A percentile compares a stretch with the other conserved stretches of the same genome.
Evolutionary conservation across 2,329 filamentous ascomycete genomes (phyloP).

Genomic region (Fusarium oligoseptatum): DNA sequence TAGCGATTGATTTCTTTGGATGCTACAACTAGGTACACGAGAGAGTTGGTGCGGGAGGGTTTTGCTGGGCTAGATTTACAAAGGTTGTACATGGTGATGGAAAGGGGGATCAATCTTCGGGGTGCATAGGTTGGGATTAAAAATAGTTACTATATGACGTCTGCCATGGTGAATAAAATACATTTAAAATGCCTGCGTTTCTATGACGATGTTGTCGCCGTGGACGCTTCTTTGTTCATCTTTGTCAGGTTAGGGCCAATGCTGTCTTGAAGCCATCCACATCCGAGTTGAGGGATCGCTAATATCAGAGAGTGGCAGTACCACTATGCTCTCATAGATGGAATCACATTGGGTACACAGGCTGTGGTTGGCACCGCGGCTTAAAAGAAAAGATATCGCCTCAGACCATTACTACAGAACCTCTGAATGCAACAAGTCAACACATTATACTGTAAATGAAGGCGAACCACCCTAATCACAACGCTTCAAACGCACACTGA

Average conservation of each 20-base stretch:
- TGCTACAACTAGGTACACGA: neutral
- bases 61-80: neutral
- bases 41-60: neutral
- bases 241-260: neutral
- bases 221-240: neutral
- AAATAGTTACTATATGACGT: neutral
- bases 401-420: neutral
- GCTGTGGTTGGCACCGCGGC: neutral
- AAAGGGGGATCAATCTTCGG: neutral
- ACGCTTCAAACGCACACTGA: neutral
- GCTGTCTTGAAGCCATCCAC: neutral
- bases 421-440: too few relatives aligned
- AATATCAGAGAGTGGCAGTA: neutral
- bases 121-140: neutral
- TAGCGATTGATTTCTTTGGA: neutral
- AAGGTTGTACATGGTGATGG: neutral
- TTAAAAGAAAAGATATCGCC: neutral
- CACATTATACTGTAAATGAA: neutral
- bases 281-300: neutral
- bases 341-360: neutral
- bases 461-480: neutral
- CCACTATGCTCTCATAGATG: neutral
- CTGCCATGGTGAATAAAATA: neutral
- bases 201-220: neutral
- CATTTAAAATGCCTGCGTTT: rapidly evolving